Evolutionary conservation across 192 early-diverging fungal genomes (phyloP).

Genomic region (Obelidium mucronatum): DNA sequence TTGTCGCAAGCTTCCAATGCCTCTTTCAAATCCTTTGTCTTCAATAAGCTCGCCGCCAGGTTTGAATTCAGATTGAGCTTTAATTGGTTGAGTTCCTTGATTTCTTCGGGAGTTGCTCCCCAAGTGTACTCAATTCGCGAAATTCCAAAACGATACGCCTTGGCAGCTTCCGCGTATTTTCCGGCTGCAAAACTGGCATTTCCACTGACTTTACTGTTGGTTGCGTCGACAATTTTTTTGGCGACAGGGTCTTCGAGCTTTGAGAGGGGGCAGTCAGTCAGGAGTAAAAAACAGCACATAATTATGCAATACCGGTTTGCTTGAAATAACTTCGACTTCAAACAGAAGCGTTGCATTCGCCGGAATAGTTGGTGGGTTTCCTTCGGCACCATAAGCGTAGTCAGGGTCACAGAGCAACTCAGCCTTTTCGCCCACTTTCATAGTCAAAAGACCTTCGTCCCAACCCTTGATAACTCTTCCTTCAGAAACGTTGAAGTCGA

Average conservation of each 20-base stretch:
- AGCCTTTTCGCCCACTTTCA: constrained; percentile 71
- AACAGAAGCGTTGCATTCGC: constrained; percentile 71
- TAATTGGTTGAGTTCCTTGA: constrained; percentile 21
- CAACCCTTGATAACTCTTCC: constrained; percentile 73
- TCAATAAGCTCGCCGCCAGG: constrained; percentile 37
- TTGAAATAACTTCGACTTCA: constrained; percentile 50
- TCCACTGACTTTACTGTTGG: constrained; percentile 26
- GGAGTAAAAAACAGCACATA: not conserved
- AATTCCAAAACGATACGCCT: constrained; percentile 21
- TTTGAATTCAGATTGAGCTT: constrained; percentile 39
- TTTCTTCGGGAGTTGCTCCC: constrained; percentile 35
- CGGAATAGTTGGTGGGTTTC: constrained; percentile 66
- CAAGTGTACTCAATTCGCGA: constrained; percentile 39
- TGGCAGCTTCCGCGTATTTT: constrained; percentile 13
- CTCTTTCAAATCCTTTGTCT: constrained; percentile 28
- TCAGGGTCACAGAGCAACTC: constrained; percentile 67
- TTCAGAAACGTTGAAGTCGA: constrained; percentile 65
- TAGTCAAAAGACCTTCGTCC: constrained; percentile 73
- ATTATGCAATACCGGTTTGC: constrained; percentile 42
- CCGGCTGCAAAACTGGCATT: constrained; percentile 29
- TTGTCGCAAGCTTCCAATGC: constrained; percentile 34
- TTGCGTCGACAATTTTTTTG: constrained; percentile 33
- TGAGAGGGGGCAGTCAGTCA: not conserved
- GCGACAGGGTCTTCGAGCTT: constrained; percentile 40
- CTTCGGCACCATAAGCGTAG: constrained; percentile 71